These are phyloP conservation scores for Silene uniflora DNA, from an alignment of 148 eudicot genomes.

Conservation along the genomic window DNA sequence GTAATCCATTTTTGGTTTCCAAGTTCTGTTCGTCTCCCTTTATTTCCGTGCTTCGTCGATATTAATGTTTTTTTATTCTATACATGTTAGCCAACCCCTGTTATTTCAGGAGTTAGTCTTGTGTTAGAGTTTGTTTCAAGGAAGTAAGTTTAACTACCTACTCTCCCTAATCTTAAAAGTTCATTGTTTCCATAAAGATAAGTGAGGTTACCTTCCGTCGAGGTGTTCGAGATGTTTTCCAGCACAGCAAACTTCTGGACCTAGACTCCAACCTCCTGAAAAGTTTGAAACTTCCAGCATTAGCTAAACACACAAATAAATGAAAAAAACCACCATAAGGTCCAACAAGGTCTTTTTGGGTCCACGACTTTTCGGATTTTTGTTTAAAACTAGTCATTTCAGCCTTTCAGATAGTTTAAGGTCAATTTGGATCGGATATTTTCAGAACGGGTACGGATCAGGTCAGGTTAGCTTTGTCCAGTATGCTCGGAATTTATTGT, in stretches of 20 bases:
- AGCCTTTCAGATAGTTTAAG: no score
- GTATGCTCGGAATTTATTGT: not conserved
- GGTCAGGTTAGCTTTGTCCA: not conserved
- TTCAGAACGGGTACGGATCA: no score
- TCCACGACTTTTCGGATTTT: no score
- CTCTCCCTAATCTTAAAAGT: not conserved
- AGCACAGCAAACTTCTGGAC: conserved; percentile 84
- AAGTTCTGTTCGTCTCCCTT: no score
- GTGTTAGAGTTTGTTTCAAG: no score
- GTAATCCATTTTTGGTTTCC: not conserved
- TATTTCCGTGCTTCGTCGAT: no score
- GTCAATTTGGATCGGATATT: not conserved
- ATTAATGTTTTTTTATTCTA: not conserved
- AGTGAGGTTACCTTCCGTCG: conserved; percentile 57
- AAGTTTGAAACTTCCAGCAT: conserved; percentile 15
- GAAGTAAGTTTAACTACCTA: no score
- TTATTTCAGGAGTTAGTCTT: not conserved
- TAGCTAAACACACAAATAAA: not conserved
- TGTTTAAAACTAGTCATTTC: no score
- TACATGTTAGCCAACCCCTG: not conserved
- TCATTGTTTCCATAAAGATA: not conserved
- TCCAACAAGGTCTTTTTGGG: not conserved
- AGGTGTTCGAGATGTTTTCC: conserved; percentile 66
- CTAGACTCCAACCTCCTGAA: conserved; percentile 87
- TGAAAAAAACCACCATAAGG: not conserved